Base-by-base conservation (phyloP, 441 rosid species). In the Iberis amara region DNA sequence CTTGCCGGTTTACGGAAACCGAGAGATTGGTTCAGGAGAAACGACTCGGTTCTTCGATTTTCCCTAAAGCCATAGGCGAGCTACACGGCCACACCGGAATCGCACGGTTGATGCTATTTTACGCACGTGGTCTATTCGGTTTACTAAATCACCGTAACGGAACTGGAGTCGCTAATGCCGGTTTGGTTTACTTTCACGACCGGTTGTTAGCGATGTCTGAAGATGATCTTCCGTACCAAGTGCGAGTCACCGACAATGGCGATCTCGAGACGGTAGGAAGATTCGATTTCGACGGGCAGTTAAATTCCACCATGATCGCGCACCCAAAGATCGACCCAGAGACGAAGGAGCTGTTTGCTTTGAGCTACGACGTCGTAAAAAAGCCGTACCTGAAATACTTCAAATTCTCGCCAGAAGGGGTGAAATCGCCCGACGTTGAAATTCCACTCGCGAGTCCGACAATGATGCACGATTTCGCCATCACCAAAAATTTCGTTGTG, bases 1-100 rank as follows among this genome's bases (percentile, higher is more conserved):
- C 95, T 7, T 83, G 95, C 57, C 91, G 95, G 60, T 80, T 82
- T 58, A 86, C 90, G 6, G 77, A 86, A 53, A 82, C 95, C 3
- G 76, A 77, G 24, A 73, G 95, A 45, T 64, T 86, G 15, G 68
- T 79, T 26, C 95, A 86, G 36, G 95, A 86, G 63, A 70, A 62
- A 15, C 40, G 28, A 11, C 9, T 74, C 14, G 90, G 90, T 23
- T 72, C 77, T 28, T 80, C 95, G 6, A 66, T 86, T 53, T 86
- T 82, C 38, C 95, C 95, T 8, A 86, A 86, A 62, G 90, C 88
- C 3, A 86, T 86, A 7, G 95, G 95, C 0, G 95, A 85, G 61
- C 65, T 85, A 4, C 95, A 82, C 43, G 95, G 95, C 6, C 95
- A 86, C 62, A 58, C 85, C 14, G 94, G 94, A 0, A 69, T 82